A percentile compares a stretch with the other conserved stretches of the same genome.
These are phyloP conservation scores for Eucalyptus erythrocorys DNA, from an alignment of 345 rosid genomes.

Conservation along the genomic window DNA sequence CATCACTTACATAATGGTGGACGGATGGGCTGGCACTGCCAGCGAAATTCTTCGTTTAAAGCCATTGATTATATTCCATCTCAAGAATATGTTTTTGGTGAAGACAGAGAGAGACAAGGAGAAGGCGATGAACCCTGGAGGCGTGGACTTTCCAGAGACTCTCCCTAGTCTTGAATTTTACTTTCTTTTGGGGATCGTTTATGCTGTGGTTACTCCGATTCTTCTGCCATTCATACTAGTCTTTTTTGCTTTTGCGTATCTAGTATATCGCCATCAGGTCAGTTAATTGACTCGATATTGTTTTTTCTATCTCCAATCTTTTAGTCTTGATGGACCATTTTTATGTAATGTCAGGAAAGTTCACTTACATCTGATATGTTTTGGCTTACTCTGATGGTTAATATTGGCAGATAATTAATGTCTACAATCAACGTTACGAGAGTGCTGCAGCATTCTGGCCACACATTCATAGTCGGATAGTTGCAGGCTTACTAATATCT, in stretches of 20 bases:
- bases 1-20: slow-evolving; percentile 90
- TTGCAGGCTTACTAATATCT: slow-evolving; percentile 81
- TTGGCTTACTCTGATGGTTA: background rate
- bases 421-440: slow-evolving; percentile 85
- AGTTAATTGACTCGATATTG: background rate
- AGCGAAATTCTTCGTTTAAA: slow-evolving; percentile 84
- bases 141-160: slow-evolving; percentile 79
- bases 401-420: slow-evolving; percentile 67
- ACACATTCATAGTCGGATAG: slow-evolving; percentile 75
- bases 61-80: slow-evolving; percentile 78
- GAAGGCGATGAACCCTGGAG: slow-evolving; percentile 78
- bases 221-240: slow-evolving; percentile 87
- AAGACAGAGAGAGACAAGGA: slow-evolving; percentile 83
- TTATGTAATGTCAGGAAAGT: background rate
- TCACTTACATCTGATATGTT: background rate
- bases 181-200: slow-evolving; percentile 91
- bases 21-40: slow-evolving; percentile 99
- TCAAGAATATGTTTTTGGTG: slow-evolving; percentile 85
- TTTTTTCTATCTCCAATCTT: background rate
- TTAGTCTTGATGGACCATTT: background rate
- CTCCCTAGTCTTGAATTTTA: slow-evolving; percentile 85
- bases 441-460: slow-evolving; percentile 99
- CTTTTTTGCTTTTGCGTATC: slow-evolving; percentile 87
- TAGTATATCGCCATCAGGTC: slow-evolving; percentile 99
- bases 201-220: slow-evolving; percentile 87